Evolutionary conservation across 441 rosid species (phyloP).

Genomic region (Sinapis alba): DNA sequence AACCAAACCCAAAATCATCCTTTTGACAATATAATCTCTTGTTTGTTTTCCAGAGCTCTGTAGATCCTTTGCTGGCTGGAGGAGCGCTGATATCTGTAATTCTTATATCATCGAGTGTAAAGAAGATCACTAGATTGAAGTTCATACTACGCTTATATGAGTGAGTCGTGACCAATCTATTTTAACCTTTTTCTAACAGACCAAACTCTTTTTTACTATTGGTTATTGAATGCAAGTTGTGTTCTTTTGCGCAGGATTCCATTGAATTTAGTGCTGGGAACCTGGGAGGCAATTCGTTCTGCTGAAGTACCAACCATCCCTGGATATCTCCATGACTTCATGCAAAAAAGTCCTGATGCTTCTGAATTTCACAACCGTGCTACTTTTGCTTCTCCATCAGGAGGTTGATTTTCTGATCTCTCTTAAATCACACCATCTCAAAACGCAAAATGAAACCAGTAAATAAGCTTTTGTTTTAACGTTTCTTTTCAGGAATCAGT

Average conservation of each 20-base stretch:
- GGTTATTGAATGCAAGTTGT: constrained; percentile 21
- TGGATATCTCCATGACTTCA: constrained; percentile 45
- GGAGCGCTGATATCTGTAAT: constrained; percentile 61
- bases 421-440: constrained; percentile 11
- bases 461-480: constrained; percentile 2
- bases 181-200: neutral
- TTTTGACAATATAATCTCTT: constrained; percentile 14
- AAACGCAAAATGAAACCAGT: neutral
- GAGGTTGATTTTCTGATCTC: constrained; percentile 20
- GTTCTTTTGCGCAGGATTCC: constrained; percentile 55
- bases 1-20: neutral
- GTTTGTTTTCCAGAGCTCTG: constrained; percentile 69
- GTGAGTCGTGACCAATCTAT: constrained; percentile 42
- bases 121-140: constrained; percentile 50
- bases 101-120: constrained; percentile 47
- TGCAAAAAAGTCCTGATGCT: constrained; percentile 42
- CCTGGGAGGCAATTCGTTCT: constrained; percentile 41
- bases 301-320: constrained; percentile 49
- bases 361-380: constrained; percentile 31
- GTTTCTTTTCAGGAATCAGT: constrained; percentile 46
- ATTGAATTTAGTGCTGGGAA: constrained; percentile 41
- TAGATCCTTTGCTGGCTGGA: constrained; percentile 77
- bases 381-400: constrained; percentile 47
- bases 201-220: neutral
- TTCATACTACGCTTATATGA: constrained; percentile 51